Evolutionary conservation across 1,284 basidiomycete genomes (phyloP).

Genomic region (Puccinia horiana): DNA sequence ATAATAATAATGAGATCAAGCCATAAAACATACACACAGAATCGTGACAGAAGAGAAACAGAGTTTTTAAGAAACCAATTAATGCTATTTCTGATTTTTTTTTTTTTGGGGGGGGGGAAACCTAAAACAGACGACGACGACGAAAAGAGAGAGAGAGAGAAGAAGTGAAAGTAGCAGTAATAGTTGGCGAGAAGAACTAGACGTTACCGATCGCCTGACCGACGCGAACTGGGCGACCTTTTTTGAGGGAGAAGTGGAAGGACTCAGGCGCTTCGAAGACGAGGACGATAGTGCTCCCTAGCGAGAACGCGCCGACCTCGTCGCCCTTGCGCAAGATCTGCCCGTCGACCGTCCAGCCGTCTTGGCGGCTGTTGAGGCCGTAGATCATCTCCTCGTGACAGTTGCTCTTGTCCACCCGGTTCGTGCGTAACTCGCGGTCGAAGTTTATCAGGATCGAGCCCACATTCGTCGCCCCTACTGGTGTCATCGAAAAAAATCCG

Average conservation of each 20-base stretch:
- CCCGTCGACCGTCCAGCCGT: constrained; percentile 78
- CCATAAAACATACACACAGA: too few relatives aligned
- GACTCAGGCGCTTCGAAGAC: constrained; percentile 90
- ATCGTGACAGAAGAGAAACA: too few relatives aligned
- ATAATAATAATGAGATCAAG: too few relatives aligned
- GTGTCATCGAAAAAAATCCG: constrained; percentile 96
- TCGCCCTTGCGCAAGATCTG: constrained; percentile 84
- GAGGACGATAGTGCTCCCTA: constrained; percentile 93
- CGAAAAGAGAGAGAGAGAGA: background rate
- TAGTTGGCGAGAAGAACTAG: background rate
- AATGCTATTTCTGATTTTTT: too few relatives aligned
- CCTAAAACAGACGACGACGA: too few relatives aligned
- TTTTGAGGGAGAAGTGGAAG: constrained; percentile 77
- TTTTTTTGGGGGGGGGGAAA: too few relatives aligned
- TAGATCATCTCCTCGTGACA: constrained; percentile 74
- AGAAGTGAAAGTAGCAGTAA: too few relatives aligned
- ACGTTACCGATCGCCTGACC: constrained; percentile 67
- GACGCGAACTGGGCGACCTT: constrained; percentile 83
- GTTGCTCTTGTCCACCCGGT: constrained; percentile 45
- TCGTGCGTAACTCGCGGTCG: constrained; percentile 69
- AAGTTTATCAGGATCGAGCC: constrained; percentile 96
- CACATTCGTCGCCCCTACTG: constrained; percentile 97
- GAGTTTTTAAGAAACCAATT: too few relatives aligned
- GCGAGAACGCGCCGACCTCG: constrained; percentile 95
- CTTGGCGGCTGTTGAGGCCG: constrained; percentile 69